phyloP scores from a whole-genome alignment of 78 protist species.

The Dictyostelium intermedium region DNA sequence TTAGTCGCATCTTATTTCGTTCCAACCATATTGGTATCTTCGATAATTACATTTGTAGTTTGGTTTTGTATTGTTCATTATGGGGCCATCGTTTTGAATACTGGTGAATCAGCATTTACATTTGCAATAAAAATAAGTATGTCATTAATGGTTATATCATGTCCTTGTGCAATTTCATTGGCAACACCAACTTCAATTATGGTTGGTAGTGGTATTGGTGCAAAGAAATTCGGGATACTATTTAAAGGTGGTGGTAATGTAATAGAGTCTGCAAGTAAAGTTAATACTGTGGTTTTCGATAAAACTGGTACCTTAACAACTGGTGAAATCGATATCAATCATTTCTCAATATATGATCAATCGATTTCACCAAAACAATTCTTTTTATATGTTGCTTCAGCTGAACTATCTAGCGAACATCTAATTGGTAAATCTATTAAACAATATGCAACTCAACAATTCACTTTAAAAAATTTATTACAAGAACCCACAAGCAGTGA shows the following conservation, averaged over 20 bases:
- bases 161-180: constrained; percentile 93
- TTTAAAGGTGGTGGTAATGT: constrained; percentile 92
- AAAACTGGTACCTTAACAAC: constrained; percentile 95
- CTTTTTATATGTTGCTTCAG: constrained; percentile 3
- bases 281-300: constrained; percentile 82
- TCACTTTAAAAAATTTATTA: constrained; percentile 13
- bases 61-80: constrained; percentile 81
- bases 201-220: constrained; percentile 93
- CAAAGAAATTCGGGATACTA: constrained; percentile 77
- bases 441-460: background rate
- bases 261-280: constrained; percentile 69
- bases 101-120: background rate
- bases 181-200: constrained; percentile 95
- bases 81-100: background rate
- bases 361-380: background rate
- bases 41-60: constrained; percentile 79
- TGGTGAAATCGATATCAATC: constrained; percentile 47
- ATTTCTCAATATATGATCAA: background rate
- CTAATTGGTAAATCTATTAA: constrained; percentile 24
- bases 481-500: constrained; percentile 5
- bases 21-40: constrained; percentile 84
- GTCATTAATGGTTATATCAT: constrained; percentile 89
- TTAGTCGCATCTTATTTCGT: constrained; percentile 86
- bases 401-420: constrained; percentile 47
- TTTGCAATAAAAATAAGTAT: constrained; percentile 77